Base-by-base conservation (phyloP, 192 early-diverging fungal genomes). In the Coemansia sp. region DNA sequence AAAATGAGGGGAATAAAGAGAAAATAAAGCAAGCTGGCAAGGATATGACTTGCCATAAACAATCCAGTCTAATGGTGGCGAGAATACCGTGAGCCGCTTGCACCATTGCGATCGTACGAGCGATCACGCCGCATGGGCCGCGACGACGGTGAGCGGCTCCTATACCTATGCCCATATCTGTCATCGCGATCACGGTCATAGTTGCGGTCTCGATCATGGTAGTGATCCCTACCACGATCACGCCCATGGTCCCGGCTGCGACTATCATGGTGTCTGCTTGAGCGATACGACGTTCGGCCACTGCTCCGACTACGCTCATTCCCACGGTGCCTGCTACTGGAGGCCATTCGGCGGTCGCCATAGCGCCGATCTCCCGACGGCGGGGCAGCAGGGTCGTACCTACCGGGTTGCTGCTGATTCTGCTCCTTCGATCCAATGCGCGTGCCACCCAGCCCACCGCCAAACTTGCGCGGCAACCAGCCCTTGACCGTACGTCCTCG, bases 401-500 rank as follows among this genome's bases (percentile, higher is more conserved):
- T 62, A 17, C 75, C 80, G 1, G 80, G 71, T 4, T 62, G 60
- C 14, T 48, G 61, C 48, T 82, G 80, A 62, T 82, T 82, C 52
- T 56, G 25, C 51, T 48, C 57, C 54, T 72, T 76, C 35, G 52
- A 63, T 9, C 79, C 79, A 16, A 69, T 23, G 3, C 79, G 74
- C 31, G 79, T 67, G 23, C 75, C 80, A 22, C 80, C 80, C 45
- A 82, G 65, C 22, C 80, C 80, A 11, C 74, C 80, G 22, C 68
- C 80, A 52, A 77, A 71, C 31, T 75, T 58, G 35, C 80, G 72
- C 9, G 96, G 96, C 48, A 81, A 82, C 96, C 96, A 98, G 54
- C 90, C 94, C 65, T 94, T 95, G 11, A 98, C 96, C 3, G 96
- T 98, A 43, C 96, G 85, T 4, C 95, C 96, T 60, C 94, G 88